Conservation (phyloP, 345 rosid genomes). For the Populus tremula region DNA sequence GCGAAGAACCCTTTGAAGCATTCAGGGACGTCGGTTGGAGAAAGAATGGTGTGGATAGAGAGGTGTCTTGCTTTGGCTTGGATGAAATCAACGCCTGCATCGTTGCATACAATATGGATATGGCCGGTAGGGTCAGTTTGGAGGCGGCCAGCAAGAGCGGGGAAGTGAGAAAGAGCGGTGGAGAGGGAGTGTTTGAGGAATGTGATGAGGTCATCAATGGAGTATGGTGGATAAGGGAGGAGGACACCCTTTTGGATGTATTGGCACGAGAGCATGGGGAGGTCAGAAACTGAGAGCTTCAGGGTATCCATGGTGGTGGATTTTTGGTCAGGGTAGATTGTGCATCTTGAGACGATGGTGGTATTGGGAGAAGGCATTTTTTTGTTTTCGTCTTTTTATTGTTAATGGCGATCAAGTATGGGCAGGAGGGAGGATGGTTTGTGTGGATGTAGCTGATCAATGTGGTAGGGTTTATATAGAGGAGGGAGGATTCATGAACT, state of each 20-base stretch:
- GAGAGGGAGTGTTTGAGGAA: constrained; percentile 67
- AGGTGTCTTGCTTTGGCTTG: constrained; percentile 51
- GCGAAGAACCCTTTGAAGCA: constrained; percentile 68
- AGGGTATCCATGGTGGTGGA: constrained; percentile 37
- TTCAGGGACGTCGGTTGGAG: constrained; percentile 54
- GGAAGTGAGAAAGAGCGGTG: constrained; percentile 64
- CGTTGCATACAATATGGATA: constrained; percentile 64
- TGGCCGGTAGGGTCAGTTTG: constrained; percentile 57
- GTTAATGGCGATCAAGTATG: not conserved
- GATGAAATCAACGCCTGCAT: constrained; percentile 69
- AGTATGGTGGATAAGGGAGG: constrained; percentile 45
- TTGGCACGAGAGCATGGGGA: constrained; percentile 96
- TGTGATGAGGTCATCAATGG: constrained; percentile 39
- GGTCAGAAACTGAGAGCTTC: constrained; percentile 85
- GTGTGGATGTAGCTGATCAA: not conserved
- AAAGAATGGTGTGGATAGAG: constrained; percentile 36
- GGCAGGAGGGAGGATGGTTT: not conserved
- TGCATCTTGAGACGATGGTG: constrained; percentile 54
- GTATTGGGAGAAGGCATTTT: constrained; percentile 51
- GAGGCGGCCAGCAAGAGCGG: constrained; percentile 83
- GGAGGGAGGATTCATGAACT: constrained; percentile 53
- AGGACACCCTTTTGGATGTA: constrained; percentile 96
- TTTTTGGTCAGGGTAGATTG: constrained; percentile 43
- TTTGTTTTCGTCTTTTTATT: not conserved
- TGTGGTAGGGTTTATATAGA: constrained; percentile 41